Percentiles rank a stretch among this genome's conserved stretches.
Conservation (phyloP, 1,284 basidiomycete species). For the Puccinia sorghi region DNA sequence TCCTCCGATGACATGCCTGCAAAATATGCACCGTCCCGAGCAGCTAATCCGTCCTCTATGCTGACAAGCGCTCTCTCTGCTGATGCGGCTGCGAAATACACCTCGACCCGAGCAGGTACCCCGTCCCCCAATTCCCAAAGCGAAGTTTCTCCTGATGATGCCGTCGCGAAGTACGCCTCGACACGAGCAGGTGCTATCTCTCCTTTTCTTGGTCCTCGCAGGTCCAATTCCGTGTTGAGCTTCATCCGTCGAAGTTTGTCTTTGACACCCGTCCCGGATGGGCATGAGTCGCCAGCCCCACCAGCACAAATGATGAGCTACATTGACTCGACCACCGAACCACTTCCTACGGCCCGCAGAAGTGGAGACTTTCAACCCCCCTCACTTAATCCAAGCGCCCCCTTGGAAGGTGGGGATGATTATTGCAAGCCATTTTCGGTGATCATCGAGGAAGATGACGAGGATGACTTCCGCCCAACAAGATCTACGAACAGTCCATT, state of each 20-base stretch:
- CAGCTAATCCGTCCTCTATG: too few species aligned
- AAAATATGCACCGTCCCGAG: too few species aligned
- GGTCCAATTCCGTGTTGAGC: neutral
- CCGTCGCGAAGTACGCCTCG: neutral
- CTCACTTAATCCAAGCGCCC: neutral
- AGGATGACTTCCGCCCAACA: neutral
- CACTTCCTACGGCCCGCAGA: neutral
- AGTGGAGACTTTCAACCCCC: neutral
- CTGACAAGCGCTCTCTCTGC: neutral
- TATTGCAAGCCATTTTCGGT: conserved; percentile 19
- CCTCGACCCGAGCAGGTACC: conserved; percentile 12
- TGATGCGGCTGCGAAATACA: conserved; percentile 17
- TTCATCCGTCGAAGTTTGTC: neutral
- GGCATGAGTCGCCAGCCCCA: conserved; percentile 7
- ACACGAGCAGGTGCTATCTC: neutral
- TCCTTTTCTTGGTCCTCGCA: neutral
- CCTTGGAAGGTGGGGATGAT: neutral
- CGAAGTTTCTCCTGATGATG: neutral
- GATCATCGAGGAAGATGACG: conserved; percentile 24
- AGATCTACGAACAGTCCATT: neutral
- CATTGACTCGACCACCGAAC: neutral
- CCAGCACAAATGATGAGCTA: neutral
- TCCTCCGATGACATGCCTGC: too few species aligned
- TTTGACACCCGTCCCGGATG: neutral
- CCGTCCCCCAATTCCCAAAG: neutral